Evolutionary conservation across 345 rosid genomes (phyloP).

Genomic region (Conringia planisiliqua): DNA sequence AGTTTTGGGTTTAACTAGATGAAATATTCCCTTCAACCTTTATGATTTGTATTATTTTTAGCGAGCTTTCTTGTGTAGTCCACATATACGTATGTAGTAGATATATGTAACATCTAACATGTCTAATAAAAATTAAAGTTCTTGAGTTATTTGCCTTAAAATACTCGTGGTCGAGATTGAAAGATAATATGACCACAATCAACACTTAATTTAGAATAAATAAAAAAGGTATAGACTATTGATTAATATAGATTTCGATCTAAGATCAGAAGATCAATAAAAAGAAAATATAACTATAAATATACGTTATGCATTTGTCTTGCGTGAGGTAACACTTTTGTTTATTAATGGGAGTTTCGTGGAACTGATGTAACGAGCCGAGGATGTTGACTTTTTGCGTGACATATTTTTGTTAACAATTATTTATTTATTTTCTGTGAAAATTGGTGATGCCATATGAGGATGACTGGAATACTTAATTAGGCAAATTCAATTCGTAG

Average conservation of each 20-base stretch:
- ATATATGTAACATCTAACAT: neutral
- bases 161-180: neutral
- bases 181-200: neutral
- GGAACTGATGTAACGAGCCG: constrained; percentile 8
- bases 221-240: neutral
- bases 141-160: neutral
- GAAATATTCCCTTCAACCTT: no score
- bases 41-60: no score
- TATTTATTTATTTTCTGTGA: neutral
- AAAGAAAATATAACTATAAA: no score
- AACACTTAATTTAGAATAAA: neutral
- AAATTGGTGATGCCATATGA: constrained; percentile 8
- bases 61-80: neutral
- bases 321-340: neutral
- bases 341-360: neutral
- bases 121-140: neutral
- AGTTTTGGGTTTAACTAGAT: no score
- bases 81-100: neutral
- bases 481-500: neutral
- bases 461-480: neutral
- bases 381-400: constrained; percentile 18
- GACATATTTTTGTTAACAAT: neutral
- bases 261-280: neutral
- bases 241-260: neutral
- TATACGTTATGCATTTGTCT: neutral